These are phyloP conservation scores for Epithele typhae DNA, from an alignment of 768 basidiomycete genomes.

Conservation along the genomic window DNA sequence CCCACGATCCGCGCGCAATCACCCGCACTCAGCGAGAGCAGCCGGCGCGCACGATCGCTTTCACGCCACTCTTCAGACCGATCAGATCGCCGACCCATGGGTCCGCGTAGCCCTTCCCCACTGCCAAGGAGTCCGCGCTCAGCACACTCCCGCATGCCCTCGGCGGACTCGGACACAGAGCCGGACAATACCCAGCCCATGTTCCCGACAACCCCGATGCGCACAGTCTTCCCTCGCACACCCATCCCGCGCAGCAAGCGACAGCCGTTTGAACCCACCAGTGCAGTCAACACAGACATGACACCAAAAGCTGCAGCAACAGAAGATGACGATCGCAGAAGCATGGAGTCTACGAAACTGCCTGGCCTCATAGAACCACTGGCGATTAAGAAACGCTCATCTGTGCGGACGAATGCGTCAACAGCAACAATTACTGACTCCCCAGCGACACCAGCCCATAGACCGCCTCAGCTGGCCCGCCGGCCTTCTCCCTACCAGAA, in stretches of 20 bases:
- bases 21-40: constrained; percentile 3
- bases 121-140: constrained; percentile 43
- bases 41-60: constrained; percentile 36
- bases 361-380: constrained; percentile 63
- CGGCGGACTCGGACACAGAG: constrained; percentile 41
- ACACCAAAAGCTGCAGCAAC: constrained; percentile 42
- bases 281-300: constrained; percentile 41
- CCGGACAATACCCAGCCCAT: too few relatives aligned
- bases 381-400: constrained; percentile 82
- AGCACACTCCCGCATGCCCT: constrained; percentile 27
- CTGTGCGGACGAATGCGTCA: constrained; percentile 42
- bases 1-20: constrained; percentile 34
- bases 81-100: constrained; percentile 58
- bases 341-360: constrained; percentile 28
- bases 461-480: constrained; percentile 29
- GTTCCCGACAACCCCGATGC: constrained; percentile 16
- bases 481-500: constrained; percentile 37
- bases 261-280: constrained; percentile 54
- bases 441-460: constrained; percentile 25
- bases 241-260: constrained; percentile 70
- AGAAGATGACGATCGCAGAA: too few relatives aligned
- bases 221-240: constrained; percentile 28
- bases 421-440: constrained; percentile 15
- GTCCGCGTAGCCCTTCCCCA: constrained; percentile 75
- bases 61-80: constrained; percentile 51